Conservation (phyloP, 148 eudicot genomes). For the Camellia sinensis region DNA sequence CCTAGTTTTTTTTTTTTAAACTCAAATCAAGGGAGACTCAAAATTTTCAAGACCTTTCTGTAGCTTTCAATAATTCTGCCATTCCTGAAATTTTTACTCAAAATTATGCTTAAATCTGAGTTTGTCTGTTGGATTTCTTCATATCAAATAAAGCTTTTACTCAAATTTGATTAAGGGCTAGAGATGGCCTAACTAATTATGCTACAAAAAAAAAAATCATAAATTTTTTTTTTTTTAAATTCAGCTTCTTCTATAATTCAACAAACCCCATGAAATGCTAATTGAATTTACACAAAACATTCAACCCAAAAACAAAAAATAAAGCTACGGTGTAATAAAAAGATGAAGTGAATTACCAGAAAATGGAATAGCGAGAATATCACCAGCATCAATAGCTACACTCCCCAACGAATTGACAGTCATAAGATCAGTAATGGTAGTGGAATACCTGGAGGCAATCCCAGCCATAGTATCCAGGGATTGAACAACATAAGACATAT, state of each 20-base stretch:
- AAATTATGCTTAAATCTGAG: too few species aligned
- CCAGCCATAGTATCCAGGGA: conserved; percentile 56
- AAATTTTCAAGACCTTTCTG: too few species aligned
- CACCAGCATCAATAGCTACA: conserved; percentile 61
- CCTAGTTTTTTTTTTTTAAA: too few species aligned
- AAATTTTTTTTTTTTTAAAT: too few species aligned
- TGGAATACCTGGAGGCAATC: conserved; percentile 57
- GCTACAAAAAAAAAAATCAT: neutral
- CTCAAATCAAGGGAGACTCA: too few species aligned
- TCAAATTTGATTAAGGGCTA: too few species aligned
- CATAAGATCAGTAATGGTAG: conserved; percentile 84
- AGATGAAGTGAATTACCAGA: conserved; percentile 53
- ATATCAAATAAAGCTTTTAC: too few species aligned
- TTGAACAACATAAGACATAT: conserved; percentile 75
- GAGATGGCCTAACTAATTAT: too few species aligned
- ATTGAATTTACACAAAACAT: conserved; percentile 31
- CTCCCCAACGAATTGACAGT: conserved; percentile 82
- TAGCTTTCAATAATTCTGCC: too few species aligned
- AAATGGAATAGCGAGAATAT: conserved; percentile 80
- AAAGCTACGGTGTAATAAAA: conserved; percentile 52
- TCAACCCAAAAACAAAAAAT: neutral
- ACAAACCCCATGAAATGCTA: conserved; percentile 39
- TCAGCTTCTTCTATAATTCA: conserved; percentile 1
- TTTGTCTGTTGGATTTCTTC: too few species aligned
- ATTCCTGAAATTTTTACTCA: too few species aligned